Conservation (phyloP, 75 land plant species). For the Pinus taeda region DNA sequence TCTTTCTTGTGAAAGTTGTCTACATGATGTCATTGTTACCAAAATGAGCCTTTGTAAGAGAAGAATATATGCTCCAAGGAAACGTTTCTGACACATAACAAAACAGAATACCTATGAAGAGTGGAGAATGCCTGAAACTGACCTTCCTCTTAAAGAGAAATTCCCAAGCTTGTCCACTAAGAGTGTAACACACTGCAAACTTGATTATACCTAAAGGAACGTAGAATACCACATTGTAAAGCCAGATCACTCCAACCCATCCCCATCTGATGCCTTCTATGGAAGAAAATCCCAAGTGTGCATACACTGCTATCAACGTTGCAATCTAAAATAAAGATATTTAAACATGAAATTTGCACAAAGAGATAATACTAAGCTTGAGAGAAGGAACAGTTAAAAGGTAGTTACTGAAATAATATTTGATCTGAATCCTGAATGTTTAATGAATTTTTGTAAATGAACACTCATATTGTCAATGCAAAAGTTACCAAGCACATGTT, state of each 20-base stretch:
- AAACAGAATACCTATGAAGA: background rate
- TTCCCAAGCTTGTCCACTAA: conserved; percentile 71
- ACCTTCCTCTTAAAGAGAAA: conserved; percentile 62
- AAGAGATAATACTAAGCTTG: too few species aligned
- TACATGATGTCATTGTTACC: background rate
- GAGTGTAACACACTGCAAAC: conserved; percentile 56
- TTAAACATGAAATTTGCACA: too few species aligned
- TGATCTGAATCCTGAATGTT: too few species aligned
- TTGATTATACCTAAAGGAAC: conserved; percentile 33
- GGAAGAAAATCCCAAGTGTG: conserved; percentile 52
- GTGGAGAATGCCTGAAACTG: background rate
- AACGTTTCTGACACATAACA: background rate
- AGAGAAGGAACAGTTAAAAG: too few species aligned
- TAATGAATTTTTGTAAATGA: too few species aligned
- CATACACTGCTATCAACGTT: conserved; percentile 68
- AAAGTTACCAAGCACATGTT: too few species aligned
- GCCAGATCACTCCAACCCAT: conserved; percentile 76
- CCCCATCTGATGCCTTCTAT: conserved; percentile 73
- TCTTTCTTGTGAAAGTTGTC: too few species aligned
- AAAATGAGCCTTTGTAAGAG: background rate
- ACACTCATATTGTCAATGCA: too few species aligned
- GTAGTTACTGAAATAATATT: too few species aligned
- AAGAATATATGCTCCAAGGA: background rate
- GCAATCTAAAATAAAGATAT: conserved; percentile 37
- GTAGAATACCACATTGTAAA: conserved; percentile 42